Evolutionary conservation across 345 rosid genomes (phyloP).

Genomic region (Lumnitzera littorea): DNA sequence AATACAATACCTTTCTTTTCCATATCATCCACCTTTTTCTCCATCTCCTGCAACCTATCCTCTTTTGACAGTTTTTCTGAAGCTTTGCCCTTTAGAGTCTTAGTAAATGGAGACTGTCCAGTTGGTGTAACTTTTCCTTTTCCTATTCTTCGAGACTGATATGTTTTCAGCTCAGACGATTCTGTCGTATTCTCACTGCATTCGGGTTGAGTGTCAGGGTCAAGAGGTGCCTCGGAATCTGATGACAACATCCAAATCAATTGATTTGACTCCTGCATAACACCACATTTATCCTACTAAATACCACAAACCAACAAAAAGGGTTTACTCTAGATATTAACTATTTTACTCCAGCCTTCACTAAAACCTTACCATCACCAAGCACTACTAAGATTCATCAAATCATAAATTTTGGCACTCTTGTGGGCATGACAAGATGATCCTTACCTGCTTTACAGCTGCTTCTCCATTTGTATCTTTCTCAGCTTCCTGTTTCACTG

Average conservation of each 20-base stretch:
- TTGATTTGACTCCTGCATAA: slow-evolving; percentile 36
- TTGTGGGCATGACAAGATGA: slow-evolving; percentile 13
- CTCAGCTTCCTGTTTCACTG: slow-evolving; percentile 29
- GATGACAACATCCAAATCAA: slow-evolving; percentile 49
- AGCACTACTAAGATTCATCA: neutral
- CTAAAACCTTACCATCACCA: no score
- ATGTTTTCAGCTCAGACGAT: slow-evolving; percentile 14
- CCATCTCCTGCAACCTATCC: slow-evolving; percentile 27
- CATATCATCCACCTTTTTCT: slow-evolving; percentile 17
- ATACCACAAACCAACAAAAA: slow-evolving; percentile 1
- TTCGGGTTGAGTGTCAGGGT: slow-evolving; percentile 16
- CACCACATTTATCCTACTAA: slow-evolving; percentile 12
- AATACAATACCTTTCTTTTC: slow-evolving; percentile 35
- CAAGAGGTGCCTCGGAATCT: slow-evolving; percentile 65
- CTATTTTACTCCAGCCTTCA: no score
- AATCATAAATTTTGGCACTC: neutral
- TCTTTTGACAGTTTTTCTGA: slow-evolving; percentile 26
- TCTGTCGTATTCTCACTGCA: slow-evolving; percentile 6
- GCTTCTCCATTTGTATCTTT: slow-evolving; percentile 16
- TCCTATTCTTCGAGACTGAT: slow-evolving; percentile 18
- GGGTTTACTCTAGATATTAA: neutral
- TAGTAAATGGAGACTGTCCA: slow-evolving; percentile 29
- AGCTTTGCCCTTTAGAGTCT: slow-evolving; percentile 43
- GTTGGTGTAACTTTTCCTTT: slow-evolving; percentile 27
- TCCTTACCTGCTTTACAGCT: slow-evolving; percentile 25